phyloP scores from a whole-genome alignment of 352 stramenopile species.

The Phytophthora sojae region DNA sequence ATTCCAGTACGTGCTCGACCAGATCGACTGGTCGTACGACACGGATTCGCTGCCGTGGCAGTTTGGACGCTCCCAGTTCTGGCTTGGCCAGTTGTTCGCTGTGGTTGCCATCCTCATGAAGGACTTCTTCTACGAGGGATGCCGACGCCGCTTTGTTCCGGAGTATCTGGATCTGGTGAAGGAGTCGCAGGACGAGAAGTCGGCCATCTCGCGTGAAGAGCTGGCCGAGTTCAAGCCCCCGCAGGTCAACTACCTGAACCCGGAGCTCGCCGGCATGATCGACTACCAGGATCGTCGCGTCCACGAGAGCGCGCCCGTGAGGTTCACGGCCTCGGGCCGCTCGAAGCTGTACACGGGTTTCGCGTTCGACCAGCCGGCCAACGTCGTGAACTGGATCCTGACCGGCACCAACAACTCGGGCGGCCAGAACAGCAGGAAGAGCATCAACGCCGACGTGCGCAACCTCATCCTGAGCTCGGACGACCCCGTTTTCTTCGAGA shows the following conservation, averaged over 20 bases:
- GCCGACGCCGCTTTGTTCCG: constrained; percentile 67
- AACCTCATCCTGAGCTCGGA: constrained; percentile 72
- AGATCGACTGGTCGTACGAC: constrained; percentile 76
- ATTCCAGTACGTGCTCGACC: constrained; percentile 74
- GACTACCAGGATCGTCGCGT: constrained; percentile 80
- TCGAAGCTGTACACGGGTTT: constrained; percentile 81
- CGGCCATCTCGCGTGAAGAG: constrained; percentile 47
- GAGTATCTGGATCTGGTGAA: constrained; percentile 82
- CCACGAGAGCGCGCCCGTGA: constrained; percentile 61
- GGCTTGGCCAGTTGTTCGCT: constrained; percentile 79
- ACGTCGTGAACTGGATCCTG: constrained; percentile 83
- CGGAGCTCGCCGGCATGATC: constrained; percentile 75
- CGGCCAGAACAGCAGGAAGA: constrained; percentile 54
- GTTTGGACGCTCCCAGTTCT: constrained; percentile 70
- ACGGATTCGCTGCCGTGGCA: constrained; percentile 86
- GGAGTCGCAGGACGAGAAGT: constrained; percentile 45
- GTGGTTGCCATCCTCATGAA: constrained; percentile 71
- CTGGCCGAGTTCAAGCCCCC: constrained; percentile 59
- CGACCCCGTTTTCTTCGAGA: constrained; percentile 88
- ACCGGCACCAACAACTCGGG: constrained; percentile 47
- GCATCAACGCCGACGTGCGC: constrained; percentile 69
- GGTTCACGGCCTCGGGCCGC: constrained; percentile 43
- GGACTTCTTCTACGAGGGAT: constrained; percentile 77
- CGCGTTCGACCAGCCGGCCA: constrained; percentile 81
- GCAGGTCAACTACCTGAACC: constrained; percentile 65